Base-by-base conservation (phyloP, 1,284 basidiomycete species). In the Malassezia globosa region DNA sequence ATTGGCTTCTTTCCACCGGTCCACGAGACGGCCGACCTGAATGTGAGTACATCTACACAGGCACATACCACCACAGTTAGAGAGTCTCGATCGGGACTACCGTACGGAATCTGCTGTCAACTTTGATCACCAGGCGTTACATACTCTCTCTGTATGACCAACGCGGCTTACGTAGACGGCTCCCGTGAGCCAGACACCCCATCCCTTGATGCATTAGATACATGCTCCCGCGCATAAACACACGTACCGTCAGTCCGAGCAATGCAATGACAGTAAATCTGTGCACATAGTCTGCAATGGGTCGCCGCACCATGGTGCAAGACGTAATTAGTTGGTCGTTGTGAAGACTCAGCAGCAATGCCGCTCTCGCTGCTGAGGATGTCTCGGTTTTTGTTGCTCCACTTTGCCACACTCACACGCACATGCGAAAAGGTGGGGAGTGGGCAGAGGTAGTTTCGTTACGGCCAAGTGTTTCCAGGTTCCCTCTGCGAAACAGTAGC, bases 161-260 rank as follows among this genome's bases (percentile, higher is more conserved):
- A 42, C 21, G 7, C 50, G 50, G 26, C 50, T 52, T 5, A 52
- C 40, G 26, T 47, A 52, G 4, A 52, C 50, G n/a, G 50, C 50
- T 10, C 34, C 50, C 4, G 50, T 47, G 21, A 52, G 42, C 50
- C 50, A 52, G 5, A 52, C 4, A 18, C 50, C 45, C 50, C 50
- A 52, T 10, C 37, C 50, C 50, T 52, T 31, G 7, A 16, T 31
- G 11, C 7, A 29, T 34, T 2, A 39, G n/a, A n/a, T n/a, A n/a
- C n/a, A n/a, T n/a, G n/a, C n/a, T n/a, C n/a, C n/a, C n/a, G 34
- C 16, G 13, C 4, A 29, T 5, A 14, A 16, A 1, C 5, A 13
- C 11, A 42, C 50, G 14, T 36, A 52, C 50, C 2, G 37, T 23
- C 16, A 52, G 7, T 3, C 50, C 50, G 1, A 52, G 37, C 4